Conservation (phyloP, 805 yeast genomes). For the Metschnikowia sp. region DNA sequence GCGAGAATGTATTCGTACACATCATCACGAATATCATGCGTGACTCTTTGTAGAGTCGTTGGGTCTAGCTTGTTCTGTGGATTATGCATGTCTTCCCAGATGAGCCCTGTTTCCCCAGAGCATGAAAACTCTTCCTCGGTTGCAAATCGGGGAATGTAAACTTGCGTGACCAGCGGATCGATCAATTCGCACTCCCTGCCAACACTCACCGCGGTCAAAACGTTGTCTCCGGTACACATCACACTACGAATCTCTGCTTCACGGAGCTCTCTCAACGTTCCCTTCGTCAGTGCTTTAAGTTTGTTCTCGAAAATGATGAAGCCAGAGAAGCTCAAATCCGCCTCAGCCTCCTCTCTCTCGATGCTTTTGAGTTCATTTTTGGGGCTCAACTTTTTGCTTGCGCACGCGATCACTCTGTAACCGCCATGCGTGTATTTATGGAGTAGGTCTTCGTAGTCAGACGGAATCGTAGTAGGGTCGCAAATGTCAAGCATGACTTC, state of each 20-base stretch:
- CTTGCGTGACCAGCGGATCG: conserved; percentile 28
- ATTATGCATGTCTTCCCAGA: conserved; percentile 70
- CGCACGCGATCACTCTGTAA: conserved; percentile 93
- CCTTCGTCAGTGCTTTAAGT: conserved; percentile 64
- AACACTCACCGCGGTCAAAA: conserved; percentile 91
- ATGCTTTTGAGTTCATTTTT: conserved; percentile 17
- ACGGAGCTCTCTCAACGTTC: conserved; percentile 55
- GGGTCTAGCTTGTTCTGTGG: conserved; percentile 58
- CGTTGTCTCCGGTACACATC: conserved; percentile 98
- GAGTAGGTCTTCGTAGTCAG: conserved; percentile 66
- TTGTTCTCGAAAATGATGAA: conserved; percentile 92
- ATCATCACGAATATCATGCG: conserved; percentile 20
- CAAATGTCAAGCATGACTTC: conserved; percentile 86
- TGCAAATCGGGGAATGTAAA: conserved; percentile 56
- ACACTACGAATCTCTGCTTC: conserved; percentile 75
- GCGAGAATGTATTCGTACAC: conserved; percentile 61
- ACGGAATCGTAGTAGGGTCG: conserved; percentile 65
- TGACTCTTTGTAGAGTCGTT: conserved; percentile 51
- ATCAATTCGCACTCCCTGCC: conserved; percentile 80
- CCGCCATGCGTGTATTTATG: conserved; percentile 91
- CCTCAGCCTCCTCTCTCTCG: conserved; percentile 65
- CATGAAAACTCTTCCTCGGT: conserved; percentile 25
- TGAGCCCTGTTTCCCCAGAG: conserved; percentile 37
- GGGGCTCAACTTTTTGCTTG: conserved; percentile 49
- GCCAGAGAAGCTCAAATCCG: conserved; percentile 71